Evolutionary conservation across 129 eudicot genomes (phyloP), one percentile per base, ranked within the genome.

Genomic region (Chrysanthemum lavandulifolium): DNA sequence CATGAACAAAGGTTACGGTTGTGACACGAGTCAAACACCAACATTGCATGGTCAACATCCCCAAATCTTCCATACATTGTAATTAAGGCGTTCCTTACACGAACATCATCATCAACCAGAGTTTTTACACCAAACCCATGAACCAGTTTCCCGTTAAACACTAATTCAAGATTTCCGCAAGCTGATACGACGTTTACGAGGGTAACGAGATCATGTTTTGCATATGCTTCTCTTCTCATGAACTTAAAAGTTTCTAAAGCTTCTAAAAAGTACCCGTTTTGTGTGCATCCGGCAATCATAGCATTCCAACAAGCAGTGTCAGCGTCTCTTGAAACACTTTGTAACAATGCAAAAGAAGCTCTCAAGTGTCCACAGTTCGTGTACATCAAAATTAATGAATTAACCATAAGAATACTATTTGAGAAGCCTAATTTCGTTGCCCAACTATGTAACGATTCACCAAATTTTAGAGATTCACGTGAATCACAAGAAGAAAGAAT

Each of bases 281-380:
- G 87, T 25, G 82, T 69, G 87, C 89, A 88, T 43, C 91, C 91
- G 3, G 66, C 67, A 33, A 88, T 86, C 61, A 89, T 52, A 43
- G 91, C 81, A 63, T 86, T 89, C 89, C 89, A 89, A 63, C 87
- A 83, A 68, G 79, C 81, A 0, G 84, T 74, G 71, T 89, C 91
- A 13, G 81, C 85, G 21, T 66, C 55, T 6, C 11, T 48, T 33
- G 69, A 57, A 58, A 69, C 76, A 25, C 71, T 72, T 59, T 9
- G 9, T 50, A 89, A 76, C 79, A 86, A 83, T 52, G 43, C 21
- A 47, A 31, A 45, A 0, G 89, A 83, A 64, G 88, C 78, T 62
- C 10, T 49, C 69, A 80, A 14, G 66, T 77, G 81, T 69, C 84
- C 91, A 77, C 91, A 89, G 62, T 67, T 74, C 6, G 88, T 83